phyloP scores from a whole-genome alignment of 768 basidiomycete species.

The Trametes cinnabarina region DNA sequence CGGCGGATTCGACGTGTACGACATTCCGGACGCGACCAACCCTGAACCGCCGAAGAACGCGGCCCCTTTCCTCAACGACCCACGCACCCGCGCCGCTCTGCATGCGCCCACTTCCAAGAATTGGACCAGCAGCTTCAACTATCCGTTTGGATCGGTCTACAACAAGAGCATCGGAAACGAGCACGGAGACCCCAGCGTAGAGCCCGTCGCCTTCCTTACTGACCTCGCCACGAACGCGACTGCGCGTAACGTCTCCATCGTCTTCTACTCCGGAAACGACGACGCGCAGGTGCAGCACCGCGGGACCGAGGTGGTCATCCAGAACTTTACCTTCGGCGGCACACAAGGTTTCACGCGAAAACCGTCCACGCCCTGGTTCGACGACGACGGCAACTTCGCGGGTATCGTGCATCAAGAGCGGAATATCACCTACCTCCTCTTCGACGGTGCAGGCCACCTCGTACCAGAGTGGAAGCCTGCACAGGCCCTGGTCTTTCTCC shows the following conservation, averaged over 20 bases:
- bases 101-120: constrained; percentile 65
- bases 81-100: constrained; percentile 51
- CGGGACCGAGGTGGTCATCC: constrained; percentile 43
- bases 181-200: constrained; percentile 28
- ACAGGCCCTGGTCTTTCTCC: constrained; percentile 60
- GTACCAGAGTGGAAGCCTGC: constrained; percentile 36
- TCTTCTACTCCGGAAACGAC: constrained; percentile 68
- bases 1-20: constrained; percentile 16
- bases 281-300: constrained; percentile 62
- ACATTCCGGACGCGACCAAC: constrained; percentile 26
- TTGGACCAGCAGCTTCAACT: constrained; percentile 37
- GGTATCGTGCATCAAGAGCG: constrained; percentile 77
- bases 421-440: constrained; percentile 45
- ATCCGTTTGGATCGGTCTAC: constrained; percentile 34
- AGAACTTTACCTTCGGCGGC: constrained; percentile 80
- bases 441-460: constrained; percentile 41
- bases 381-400: constrained; percentile 55
- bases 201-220: constrained; percentile 60
- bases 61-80: constrained; percentile 58
- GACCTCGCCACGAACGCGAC: constrained; percentile 65
- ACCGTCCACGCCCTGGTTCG: constrained; percentile 67
- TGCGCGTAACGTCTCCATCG: constrained; percentile 44
- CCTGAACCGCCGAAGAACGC: constrained; percentile 51
- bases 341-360: constrained; percentile 68
- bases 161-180: constrained; percentile 11